Evolutionary conservation across 768 basidiomycete genomes (phyloP).

Genomic region (Flagelloscypha sp.): DNA sequence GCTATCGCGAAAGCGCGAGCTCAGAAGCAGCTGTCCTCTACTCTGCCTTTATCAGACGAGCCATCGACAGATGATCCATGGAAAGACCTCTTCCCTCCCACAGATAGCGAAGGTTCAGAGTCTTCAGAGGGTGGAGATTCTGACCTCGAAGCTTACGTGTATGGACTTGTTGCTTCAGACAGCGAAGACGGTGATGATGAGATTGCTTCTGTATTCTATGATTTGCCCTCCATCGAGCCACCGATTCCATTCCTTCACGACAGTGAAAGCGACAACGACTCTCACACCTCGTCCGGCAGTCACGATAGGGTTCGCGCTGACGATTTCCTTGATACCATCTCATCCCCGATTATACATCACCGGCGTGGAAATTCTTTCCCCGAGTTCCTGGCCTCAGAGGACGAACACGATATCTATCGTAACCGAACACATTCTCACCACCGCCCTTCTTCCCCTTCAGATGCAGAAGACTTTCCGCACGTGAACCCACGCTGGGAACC

Average conservation of each 20-base stretch:
- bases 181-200: constrained; percentile 23
- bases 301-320: constrained; percentile 11
- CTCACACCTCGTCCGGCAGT: too few species aligned
- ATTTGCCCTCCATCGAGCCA: neutral
- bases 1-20: constrained; percentile 39
- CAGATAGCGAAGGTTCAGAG: constrained; percentile 33
- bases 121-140: constrained; percentile 18
- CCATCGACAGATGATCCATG: constrained; percentile 48
- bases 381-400: too few species aligned
- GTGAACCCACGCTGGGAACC: constrained; percentile 51
- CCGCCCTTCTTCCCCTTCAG: constrained; percentile 16
- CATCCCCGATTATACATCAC: too few species aligned
- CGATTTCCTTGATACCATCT: neutral
- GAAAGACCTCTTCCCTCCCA: constrained; percentile 56
- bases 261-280: constrained; percentile 13
- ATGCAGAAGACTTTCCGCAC: constrained; percentile 27
- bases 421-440: constrained; percentile 3
- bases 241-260: constrained; percentile 8
- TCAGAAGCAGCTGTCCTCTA: constrained; percentile 5
- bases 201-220: neutral
- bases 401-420: constrained; percentile 10
- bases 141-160: constrained; percentile 7
- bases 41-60: constrained; percentile 14
- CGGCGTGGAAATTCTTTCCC: neutral
- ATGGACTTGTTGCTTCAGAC: constrained; percentile 12